These are phyloP conservation scores for Agaricus sinodeliciosus DNA, from an alignment of 768 basidiomycete genomes.

Conservation along the genomic window DNA sequence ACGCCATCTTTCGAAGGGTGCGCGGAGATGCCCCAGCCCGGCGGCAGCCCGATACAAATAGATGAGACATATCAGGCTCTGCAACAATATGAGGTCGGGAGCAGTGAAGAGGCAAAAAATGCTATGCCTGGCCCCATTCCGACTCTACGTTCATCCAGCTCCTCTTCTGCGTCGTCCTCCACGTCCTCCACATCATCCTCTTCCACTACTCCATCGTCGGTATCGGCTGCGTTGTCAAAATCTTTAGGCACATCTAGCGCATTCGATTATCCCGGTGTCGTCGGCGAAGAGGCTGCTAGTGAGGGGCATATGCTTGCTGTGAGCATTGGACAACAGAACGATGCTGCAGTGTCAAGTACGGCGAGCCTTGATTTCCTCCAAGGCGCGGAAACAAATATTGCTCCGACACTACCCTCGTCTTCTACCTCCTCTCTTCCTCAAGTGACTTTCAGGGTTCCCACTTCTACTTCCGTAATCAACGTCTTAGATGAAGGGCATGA, in stretches of 20 bases:
- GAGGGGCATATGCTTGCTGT: neutral
- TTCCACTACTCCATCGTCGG: conserved; percentile 14
- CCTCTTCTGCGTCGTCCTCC: conserved; percentile 10
- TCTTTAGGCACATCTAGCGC: conserved; percentile 5
- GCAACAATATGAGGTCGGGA: neutral
- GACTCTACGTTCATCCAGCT: neutral
- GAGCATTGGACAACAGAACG: neutral
- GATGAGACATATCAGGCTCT: neutral
- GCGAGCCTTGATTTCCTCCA: neutral
- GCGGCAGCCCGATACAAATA: too few relatives aligned
- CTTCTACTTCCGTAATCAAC: neutral
- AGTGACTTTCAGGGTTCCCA: conserved; percentile 19
- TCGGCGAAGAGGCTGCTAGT: neutral
- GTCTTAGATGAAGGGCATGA: neutral
- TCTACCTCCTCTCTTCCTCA: conserved; percentile 33
- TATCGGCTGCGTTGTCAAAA: conserved; percentile 10
- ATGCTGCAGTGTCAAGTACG: neutral
- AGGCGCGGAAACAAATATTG: neutral
- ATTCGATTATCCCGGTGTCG: neutral
- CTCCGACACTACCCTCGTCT: conserved; percentile 25
- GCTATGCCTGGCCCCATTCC: neutral
- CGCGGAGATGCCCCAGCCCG: too few relatives aligned
- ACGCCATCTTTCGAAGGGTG: neutral
- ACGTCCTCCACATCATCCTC: conserved; percentile 10
- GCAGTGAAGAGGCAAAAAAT: neutral